A percentile compares a stretch with the other conserved stretches of the same genome.
phyloP scores from a whole-genome alignment of 2,329 filamentous ascomycete genomes.

The Decorospora gaudefroyi region DNA sequence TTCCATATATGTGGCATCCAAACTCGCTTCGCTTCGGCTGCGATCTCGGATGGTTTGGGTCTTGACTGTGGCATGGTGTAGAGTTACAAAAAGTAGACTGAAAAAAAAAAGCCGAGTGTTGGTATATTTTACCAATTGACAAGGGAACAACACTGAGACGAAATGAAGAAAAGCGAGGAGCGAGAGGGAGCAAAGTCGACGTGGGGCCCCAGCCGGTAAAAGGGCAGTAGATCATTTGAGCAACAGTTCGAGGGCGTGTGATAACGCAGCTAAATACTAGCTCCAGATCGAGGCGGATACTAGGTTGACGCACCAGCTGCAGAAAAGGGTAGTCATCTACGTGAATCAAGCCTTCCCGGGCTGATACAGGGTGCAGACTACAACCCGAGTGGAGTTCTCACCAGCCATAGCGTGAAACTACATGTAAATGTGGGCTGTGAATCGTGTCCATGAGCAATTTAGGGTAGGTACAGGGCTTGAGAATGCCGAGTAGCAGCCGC shows the following conservation, averaged over 20 bases:
- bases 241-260: constrained; percentile 32
- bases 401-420: constrained; percentile 18
- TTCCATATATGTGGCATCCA: constrained; percentile 69
- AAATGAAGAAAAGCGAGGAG: constrained; percentile 17
- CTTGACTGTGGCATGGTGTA: constrained; percentile 61
- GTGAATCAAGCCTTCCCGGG: constrained; percentile 35
- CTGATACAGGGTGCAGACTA: constrained; percentile 28
- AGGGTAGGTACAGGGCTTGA: constrained; percentile 33
- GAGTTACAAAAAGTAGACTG: no score
- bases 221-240: constrained; percentile 38
- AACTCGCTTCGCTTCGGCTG: constrained; percentile 71
- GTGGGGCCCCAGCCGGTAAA: constrained; percentile 24
- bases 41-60: constrained; percentile 70
- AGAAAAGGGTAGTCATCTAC: constrained; percentile 35
- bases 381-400: constrained; percentile 28
- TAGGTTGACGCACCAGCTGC: constrained; percentile 36
- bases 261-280: constrained; percentile 40
- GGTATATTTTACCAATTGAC: no score
- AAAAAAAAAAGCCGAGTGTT: no score
- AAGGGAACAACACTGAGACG: no score
- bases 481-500: constrained; percentile 31
- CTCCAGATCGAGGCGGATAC: constrained; percentile 36
- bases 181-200: constrained; percentile 10
- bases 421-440: constrained; percentile 28
- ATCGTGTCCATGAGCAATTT: constrained; percentile 33